Evolutionary conservation across 1,284 basidiomycete species (phyloP), one percentile per base, ranked within the genome.

Genomic region (Fomitopsis palustris): DNA sequence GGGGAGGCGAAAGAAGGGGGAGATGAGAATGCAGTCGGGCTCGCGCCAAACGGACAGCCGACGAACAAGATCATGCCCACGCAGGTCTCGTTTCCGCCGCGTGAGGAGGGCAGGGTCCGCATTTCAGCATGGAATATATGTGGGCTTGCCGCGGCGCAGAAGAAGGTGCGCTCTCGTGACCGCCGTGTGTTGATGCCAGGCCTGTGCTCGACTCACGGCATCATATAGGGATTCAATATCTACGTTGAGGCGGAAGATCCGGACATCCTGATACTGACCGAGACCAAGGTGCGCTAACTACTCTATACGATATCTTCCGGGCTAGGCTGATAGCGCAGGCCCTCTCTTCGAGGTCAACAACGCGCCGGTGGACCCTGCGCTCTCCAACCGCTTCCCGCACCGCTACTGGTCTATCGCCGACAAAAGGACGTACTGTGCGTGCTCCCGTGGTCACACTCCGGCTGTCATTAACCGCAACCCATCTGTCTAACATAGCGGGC

Each of bases 171-270:
- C 47, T 42, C 45, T 21, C 17, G 25, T 45, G 51, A 12, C 33
- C 16, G 35, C 19, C n/a, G n/a, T n/a, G 12, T 31, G 14, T 38
- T 35, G 25, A 14, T 37, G 25, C 29, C 29, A 29, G 29, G 42
- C 41, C 16, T 33, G 6, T 12, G 7, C 9, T 9, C 25, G 29
- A 29, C 14, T 33, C 3, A 12, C 21, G 9, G 56, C 45, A 17
- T 43, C 41, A 29, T 38, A 23, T 64, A 93, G 90, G 92, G 92
- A 0, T 92, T 94, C 74, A 86, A 84, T 65, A 72, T 77, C 64
- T 95, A 95, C 67, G 77, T 93, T 27, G 86, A 90, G 65, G 91
- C 92, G 1, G 92, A 95, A 67, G 85, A 93, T 67, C 84, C 92
- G 0, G 92, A 95, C 69, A 78, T 95, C 23, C 75, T 94, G 33